phyloP scores from a whole-genome alignment of 805 yeast genomes.

The Pichia deserticola region DNA sequence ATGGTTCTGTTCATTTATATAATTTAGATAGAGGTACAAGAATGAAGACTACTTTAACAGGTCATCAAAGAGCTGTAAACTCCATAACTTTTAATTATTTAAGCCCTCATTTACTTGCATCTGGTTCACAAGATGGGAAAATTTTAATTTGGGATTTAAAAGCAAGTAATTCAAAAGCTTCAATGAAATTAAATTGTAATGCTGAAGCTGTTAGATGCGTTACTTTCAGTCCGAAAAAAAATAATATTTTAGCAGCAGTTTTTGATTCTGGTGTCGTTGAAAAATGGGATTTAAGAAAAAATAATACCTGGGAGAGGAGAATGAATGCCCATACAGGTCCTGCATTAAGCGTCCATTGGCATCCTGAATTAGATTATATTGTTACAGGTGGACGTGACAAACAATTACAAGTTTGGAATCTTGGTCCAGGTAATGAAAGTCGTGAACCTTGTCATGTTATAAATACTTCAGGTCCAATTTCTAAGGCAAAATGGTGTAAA shows the following conservation, averaged over 20 bases:
- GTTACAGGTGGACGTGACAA: conserved; percentile 93
- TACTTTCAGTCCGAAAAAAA: conserved; percentile 45
- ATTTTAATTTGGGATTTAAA: conserved; percentile 72
- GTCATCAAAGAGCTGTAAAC: conserved; percentile 41
- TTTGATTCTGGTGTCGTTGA: conserved; percentile 87
- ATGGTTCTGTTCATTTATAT: conserved; percentile 37
- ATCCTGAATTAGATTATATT: conserved; percentile 72
- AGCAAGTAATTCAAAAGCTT: conserved; percentile 37
- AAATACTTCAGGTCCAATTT: conserved; percentile 69
- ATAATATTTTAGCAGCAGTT: conserved; percentile 60
- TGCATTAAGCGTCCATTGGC: conserved; percentile 83
- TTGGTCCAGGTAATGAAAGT: conserved; percentile 33
- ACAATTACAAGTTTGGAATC: conserved; percentile 69
- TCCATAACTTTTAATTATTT: conserved; percentile 34
- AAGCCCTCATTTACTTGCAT: conserved; percentile 35
- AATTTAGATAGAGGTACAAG: conserved; percentile 25
- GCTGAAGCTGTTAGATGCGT: conserved; percentile 64
- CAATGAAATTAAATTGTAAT: conserved; percentile 46
- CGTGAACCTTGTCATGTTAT: conserved; percentile 63
- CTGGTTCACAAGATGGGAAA: conserved; percentile 78
- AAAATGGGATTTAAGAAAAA: conserved; percentile 76
- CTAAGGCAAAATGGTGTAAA: conserved; percentile 65
- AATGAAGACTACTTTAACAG: conserved; percentile 27
- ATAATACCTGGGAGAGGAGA: conserved; percentile 54
- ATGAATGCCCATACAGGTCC: conserved; percentile 90